These are phyloP conservation scores for Coemansia sp. DNA, from an alignment of 192 early-diverging fungal genomes.

Conservation along the genomic window DNA sequence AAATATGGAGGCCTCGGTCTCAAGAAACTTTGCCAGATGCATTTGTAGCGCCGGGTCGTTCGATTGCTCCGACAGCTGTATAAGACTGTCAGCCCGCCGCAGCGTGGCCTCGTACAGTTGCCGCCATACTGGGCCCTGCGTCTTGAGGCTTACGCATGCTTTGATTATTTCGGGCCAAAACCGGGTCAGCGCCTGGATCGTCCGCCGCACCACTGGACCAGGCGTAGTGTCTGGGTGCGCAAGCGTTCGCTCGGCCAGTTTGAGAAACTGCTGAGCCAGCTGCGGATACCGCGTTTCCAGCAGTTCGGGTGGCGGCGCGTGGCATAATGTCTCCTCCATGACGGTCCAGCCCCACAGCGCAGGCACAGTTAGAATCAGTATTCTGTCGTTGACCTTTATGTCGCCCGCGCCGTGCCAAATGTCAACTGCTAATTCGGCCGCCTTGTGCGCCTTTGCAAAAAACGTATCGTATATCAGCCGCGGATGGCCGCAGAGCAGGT, in stretches of 20 bases:
- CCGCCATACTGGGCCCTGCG: slow-evolving; percentile 14
- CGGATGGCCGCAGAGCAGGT: slow-evolving; percentile 35
- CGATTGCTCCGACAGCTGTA: slow-evolving; percentile 19
- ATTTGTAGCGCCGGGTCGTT: slow-evolving; percentile 45
- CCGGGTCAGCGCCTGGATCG: slow-evolving; percentile 41
- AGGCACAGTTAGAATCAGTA: slow-evolving; percentile 41
- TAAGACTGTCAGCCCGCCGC: slow-evolving; percentile 12
- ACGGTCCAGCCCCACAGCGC: slow-evolving; percentile 51
- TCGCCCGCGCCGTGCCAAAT: slow-evolving; percentile 15
- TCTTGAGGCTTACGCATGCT: slow-evolving; percentile 6
- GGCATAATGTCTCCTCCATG: slow-evolving; percentile 45
- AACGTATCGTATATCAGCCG: slow-evolving; percentile 26
- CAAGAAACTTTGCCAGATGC: slow-evolving; percentile 47
- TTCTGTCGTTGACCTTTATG: slow-evolving; percentile 22
- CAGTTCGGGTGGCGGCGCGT: slow-evolving; percentile 14
- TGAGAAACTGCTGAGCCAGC: slow-evolving; percentile 29
- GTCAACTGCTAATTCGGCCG: slow-evolving; percentile 25
- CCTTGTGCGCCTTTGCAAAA: slow-evolving; percentile 38
- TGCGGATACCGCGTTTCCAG: slow-evolving; percentile 30
- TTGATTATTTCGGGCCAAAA: slow-evolving; percentile 39
- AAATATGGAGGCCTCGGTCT: slow-evolving; percentile 36
- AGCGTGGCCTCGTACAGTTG: slow-evolving; percentile 23
- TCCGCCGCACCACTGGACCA: slow-evolving; percentile 34
- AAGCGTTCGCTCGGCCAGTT: slow-evolving; percentile 26
- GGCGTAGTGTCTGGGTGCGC: slow-evolving; percentile 30